Conservation (phyloP, 1,139 yeast species). For the Candida tetrigidarum region DNA sequence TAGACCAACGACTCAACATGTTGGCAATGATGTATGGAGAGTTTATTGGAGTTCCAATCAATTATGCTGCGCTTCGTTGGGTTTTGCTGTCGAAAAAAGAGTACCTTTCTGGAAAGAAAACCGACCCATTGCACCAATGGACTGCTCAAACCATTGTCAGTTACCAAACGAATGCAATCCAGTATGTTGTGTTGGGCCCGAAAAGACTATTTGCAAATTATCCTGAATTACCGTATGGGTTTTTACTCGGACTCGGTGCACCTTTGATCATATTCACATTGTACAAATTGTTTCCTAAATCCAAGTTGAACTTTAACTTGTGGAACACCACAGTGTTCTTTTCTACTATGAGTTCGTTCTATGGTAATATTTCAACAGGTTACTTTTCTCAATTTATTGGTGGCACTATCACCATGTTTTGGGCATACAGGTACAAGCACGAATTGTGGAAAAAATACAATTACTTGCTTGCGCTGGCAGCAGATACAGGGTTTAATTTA, state of each 20-base stretch:
- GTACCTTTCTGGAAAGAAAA: slow-evolving; percentile 38
- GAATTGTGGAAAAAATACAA: slow-evolving; percentile 47
- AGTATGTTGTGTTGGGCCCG: slow-evolving; percentile 55
- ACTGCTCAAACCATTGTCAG: slow-evolving; percentile 49
- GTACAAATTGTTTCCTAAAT: slow-evolving; percentile 28
- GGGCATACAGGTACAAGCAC: slow-evolving; percentile 41
- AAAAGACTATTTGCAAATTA: slow-evolving; percentile 43
- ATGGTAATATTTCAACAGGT: slow-evolving; percentile 57
- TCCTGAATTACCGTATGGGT: slow-evolving; percentile 48
- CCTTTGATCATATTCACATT: slow-evolving; percentile 38
- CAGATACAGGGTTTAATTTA: slow-evolving; percentile 53
- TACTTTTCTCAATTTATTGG: slow-evolving; percentile 50
- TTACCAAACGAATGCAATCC: slow-evolving; percentile 53
- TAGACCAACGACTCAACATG: slow-evolving; percentile 52
- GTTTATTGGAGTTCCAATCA: slow-evolving; percentile 53
- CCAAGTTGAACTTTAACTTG: slow-evolving; percentile 32
- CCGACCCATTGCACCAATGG: slow-evolving; percentile 56
- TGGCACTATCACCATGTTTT: slow-evolving; percentile 53
- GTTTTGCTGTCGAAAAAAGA: slow-evolving; percentile 43
- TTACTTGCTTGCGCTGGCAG: slow-evolving; percentile 53
- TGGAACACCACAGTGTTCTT: slow-evolving; percentile 57
- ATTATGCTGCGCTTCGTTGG: slow-evolving; percentile 51
- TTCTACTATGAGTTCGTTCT: slow-evolving; percentile 50
- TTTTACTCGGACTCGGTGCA: slow-evolving; percentile 41
- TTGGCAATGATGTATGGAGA: slow-evolving; percentile 55